Evolutionary conservation across 108 stramenopile species (phyloP).

Genomic region (Schizochytrium sp.): DNA sequence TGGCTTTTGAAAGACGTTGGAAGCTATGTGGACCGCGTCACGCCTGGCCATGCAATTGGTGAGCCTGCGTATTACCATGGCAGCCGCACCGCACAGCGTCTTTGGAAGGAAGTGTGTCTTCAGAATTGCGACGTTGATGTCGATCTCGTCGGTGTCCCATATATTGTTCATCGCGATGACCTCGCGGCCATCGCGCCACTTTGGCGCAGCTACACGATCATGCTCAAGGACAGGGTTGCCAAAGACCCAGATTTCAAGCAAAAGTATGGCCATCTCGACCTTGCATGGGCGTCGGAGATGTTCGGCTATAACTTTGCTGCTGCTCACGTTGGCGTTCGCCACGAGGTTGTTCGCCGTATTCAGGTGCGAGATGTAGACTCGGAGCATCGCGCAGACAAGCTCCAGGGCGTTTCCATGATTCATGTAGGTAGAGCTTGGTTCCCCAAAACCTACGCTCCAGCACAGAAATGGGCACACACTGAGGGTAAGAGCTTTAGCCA

Average conservation of each 20-base stretch:
- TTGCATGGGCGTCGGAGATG: constrained; percentile 7
- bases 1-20: neutral
- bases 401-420: neutral
- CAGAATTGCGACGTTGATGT: neutral
- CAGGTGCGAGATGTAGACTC: constrained; percentile 12
- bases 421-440: constrained; percentile 14
- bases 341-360: neutral
- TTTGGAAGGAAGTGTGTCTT: neutral
- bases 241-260: neutral
- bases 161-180: constrained; percentile 15
- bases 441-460: neutral
- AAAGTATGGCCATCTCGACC: neutral
- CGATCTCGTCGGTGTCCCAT: neutral
- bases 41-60: neutral
- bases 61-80: constrained; percentile 6
- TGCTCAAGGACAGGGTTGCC: neutral
- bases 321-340: neutral
- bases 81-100: neutral
- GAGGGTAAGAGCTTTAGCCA: neutral
- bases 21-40: neutral
- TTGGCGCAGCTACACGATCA: neutral
- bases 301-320: constrained; percentile 6
- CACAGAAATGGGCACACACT: neutral
- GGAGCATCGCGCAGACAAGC: neutral
- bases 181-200: neutral